Conservation (phyloP, 345 rosid species). For the Euphorbia tirucalli region DNA sequence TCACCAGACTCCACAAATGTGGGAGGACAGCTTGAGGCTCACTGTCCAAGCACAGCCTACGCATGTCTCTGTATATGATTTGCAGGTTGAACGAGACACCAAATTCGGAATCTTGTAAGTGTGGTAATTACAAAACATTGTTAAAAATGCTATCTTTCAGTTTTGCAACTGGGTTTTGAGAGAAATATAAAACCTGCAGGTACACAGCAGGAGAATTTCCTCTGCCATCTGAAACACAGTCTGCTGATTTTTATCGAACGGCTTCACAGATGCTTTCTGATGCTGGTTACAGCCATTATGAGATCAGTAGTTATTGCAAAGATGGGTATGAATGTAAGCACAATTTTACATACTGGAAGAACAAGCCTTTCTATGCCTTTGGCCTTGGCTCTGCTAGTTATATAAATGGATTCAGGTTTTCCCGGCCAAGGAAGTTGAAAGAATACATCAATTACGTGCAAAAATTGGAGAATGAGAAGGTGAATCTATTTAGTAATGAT, state of each 20-base stretch:
- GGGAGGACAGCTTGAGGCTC: slow-evolving; percentile 77
- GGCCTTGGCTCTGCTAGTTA: slow-evolving; percentile 97
- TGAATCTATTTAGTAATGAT: slow-evolving; percentile 32
- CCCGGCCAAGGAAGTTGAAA: slow-evolving; percentile 81
- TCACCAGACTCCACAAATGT: slow-evolving; percentile 72
- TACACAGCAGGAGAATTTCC: slow-evolving; percentile 87
- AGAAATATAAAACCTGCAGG: slow-evolving; percentile 38
- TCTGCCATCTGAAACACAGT: slow-evolving; percentile 73
- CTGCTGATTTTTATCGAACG: slow-evolving; percentile 74
- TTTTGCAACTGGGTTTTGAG: not conserved
- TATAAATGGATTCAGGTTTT: slow-evolving; percentile 72
- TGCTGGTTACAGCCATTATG: slow-evolving; percentile 77
- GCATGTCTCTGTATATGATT: slow-evolving; percentile 88
- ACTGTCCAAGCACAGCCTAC: slow-evolving; percentile 55
- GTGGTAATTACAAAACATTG: not conserved
- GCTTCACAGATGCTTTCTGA: slow-evolving; percentile 62
- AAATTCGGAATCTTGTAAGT: slow-evolving; percentile 80
- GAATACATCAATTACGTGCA: slow-evolving; percentile 60
- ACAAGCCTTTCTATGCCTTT: slow-evolving; percentile 73
- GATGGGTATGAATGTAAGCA: slow-evolving; percentile 75
- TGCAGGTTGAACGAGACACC: slow-evolving; percentile 96
- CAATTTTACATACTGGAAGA: slow-evolving; percentile 84
- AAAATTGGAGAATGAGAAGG: slow-evolving; percentile 53
- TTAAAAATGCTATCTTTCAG: slow-evolving; percentile 2
- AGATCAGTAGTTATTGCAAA: slow-evolving; percentile 74